Base-by-base conservation (phyloP, 345 rosid species). In the Eutrema yunnanense region DNA sequence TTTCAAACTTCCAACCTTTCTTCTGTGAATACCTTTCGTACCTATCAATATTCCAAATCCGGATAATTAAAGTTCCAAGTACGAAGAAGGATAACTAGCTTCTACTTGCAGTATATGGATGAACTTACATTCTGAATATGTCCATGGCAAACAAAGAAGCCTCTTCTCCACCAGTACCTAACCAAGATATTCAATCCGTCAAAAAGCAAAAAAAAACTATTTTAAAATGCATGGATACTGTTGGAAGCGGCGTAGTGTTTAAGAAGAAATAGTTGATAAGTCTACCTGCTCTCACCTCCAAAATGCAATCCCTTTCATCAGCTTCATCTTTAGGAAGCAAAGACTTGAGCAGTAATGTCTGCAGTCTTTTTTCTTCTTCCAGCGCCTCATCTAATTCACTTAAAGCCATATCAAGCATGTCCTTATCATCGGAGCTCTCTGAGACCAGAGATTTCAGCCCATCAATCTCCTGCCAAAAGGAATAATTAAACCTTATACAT, bases 221-320 rank as follows among this genome's bases (percentile, higher is more conserved):
- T 16, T 26, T 8, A 4, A 41, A n/a, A 9, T 32, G 37, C 16
- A 29, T n/a, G 13, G 9, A 49, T 37, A 11, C 12, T 12, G 55
- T 7, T 22, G 37, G 19, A 38, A 47, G 49, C 11, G 9, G 9
- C 9, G 11, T 4, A 38, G 10, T 40, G 51, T 32, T 27, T 9
- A 38, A 38, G 10, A 51, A 51, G 6, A 53, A 52, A 54, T 19
- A 19, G 49, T 16, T 58, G 5, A 37, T 46, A 37, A 47, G 72
- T 29, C 4, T 88, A 92, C 98, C 99, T 83, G 98, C 97, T 85
- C 98, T 87, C 83, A 95, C 99, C 90, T 95, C 99, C 89, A 92
- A 75, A 86, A 95, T 92, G 76, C 91, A 83, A 81, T 79, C 92
- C 83, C 96, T 87, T 83, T 86, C 96, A 78, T 95, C 97, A n/a